phyloP scores from a whole-genome alignment of 371 early-diverging fungal species.

The Sanchytrium tribonematis region DNA sequence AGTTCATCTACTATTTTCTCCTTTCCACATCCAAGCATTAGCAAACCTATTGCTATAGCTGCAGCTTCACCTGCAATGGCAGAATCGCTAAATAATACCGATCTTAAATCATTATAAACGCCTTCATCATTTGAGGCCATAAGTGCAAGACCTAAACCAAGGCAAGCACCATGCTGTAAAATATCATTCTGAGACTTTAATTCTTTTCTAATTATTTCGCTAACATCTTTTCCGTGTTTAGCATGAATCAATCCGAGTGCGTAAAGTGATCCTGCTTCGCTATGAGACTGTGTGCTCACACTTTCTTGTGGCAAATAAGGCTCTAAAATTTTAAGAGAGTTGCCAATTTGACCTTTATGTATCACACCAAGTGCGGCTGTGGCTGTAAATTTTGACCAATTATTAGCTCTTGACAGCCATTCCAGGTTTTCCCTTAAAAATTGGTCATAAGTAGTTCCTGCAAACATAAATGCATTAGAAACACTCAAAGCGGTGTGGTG shows the following conservation, averaged over 20 bases:
- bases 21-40: constrained; percentile 76
- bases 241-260: constrained; percentile 94
- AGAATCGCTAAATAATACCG: constrained; percentile 58
- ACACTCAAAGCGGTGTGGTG: constrained; percentile 85
- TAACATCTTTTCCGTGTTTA: constrained; percentile 46
- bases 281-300: constrained; percentile 47
- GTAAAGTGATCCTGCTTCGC: constrained; percentile 90
- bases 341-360: constrained; percentile 81
- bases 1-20: constrained; percentile 60
- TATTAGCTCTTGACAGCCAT: constrained; percentile 83
- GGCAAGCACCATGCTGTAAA: constrained; percentile 85
- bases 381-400: constrained; percentile 97
- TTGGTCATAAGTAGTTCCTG: constrained; percentile 92
- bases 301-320: constrained; percentile 76
- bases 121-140: constrained; percentile 76
- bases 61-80: constrained; percentile 95
- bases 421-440: constrained; percentile 90
- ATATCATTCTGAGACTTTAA: constrained; percentile 50
- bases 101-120: constrained; percentile 57
- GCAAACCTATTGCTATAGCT: constrained; percentile 83
- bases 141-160: constrained; percentile 85
- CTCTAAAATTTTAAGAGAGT: constrained; percentile 44
- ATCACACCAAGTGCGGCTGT: constrained; percentile 96
- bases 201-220: constrained; percentile 47
- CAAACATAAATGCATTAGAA: constrained; percentile 90